Conservation (phyloP, 192 early-diverging fungal species). For the Linnemannia zychae region DNA sequence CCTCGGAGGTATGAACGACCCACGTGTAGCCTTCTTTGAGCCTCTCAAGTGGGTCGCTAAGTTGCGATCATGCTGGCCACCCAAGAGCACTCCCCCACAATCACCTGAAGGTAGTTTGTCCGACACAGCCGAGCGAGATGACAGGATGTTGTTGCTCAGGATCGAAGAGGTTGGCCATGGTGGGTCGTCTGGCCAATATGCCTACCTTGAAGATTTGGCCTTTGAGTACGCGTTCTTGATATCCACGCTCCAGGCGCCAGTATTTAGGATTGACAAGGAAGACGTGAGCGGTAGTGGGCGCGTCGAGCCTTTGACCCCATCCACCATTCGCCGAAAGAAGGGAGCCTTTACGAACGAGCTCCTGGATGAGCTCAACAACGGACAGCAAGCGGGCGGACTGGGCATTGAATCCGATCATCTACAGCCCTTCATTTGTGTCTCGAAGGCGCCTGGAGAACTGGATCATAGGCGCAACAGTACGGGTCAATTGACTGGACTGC, state of each 20-base stretch:
- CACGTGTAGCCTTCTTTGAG: slow-evolving; percentile 86
- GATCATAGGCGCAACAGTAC: not conserved
- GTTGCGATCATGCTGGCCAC: slow-evolving; percentile 59
- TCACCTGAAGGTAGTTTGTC: not conserved
- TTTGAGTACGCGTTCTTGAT: slow-evolving; percentile 69
- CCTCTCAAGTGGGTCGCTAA: slow-evolving; percentile 90
- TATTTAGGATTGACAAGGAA: slow-evolving; percentile 42
- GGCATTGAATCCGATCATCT: slow-evolving; percentile 31
- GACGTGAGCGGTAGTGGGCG: slow-evolving; percentile 4
- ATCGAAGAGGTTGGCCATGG: slow-evolving; percentile 68
- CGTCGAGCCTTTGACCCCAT: slow-evolving; percentile 17
- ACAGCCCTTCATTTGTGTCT: slow-evolving; percentile 19
- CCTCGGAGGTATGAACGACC: slow-evolving; percentile 84
- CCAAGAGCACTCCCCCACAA: not conserved
- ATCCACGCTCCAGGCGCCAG: slow-evolving; percentile 59
- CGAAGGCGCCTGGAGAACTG: not conserved
- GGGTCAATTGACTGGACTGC: not conserved
- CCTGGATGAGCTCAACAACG: slow-evolving; percentile 28
- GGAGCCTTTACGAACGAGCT: slow-evolving; percentile 32
- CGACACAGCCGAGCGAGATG: not conserved
- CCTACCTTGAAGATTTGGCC: slow-evolving; percentile 60
- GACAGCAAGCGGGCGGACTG: not conserved
- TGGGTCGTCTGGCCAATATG: slow-evolving; percentile 58
- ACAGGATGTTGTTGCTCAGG: slow-evolving; percentile 55
- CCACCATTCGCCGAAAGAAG: slow-evolving; percentile 26